phyloP scores from a whole-genome alignment of 306 rosid species.

The Prinsepia uniflora region DNA sequence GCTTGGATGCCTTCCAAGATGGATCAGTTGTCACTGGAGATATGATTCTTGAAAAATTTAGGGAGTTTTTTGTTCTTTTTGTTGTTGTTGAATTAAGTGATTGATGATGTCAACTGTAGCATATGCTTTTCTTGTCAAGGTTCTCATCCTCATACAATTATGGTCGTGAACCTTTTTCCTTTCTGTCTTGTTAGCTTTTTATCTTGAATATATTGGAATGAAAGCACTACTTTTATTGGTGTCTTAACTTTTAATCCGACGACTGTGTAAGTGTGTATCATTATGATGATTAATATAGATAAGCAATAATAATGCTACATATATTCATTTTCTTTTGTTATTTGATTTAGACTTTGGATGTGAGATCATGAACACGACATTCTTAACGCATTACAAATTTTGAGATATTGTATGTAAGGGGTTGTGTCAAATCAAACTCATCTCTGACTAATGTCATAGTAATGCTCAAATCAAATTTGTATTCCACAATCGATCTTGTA shows the following conservation, averaged over 20 bases:
- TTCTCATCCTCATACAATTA: slow-evolving; percentile 14
- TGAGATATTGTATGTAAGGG: background rate
- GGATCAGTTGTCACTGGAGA: slow-evolving; percentile 30
- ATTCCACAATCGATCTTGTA: too few species aligned
- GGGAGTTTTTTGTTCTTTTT: background rate
- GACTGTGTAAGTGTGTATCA: background rate
- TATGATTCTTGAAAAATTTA: slow-evolving; percentile 34
- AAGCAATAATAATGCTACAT: background rate
- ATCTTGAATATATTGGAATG: slow-evolving; percentile 20
- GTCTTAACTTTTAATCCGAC: background rate
- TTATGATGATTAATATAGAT: background rate
- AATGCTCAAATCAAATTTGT: too few species aligned
- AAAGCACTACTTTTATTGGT: slow-evolving; percentile 20
- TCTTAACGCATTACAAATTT: too few species aligned
- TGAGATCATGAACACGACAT: background rate
- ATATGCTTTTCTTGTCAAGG: slow-evolving; percentile 18
- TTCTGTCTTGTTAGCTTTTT: background rate
- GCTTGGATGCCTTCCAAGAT: slow-evolving; percentile 52
- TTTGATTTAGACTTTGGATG: slow-evolving; percentile 4
- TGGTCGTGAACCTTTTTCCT: slow-evolving; percentile 9
- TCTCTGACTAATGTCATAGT: too few species aligned
- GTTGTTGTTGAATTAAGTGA: background rate
- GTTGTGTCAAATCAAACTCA: background rate
- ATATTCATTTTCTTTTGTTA: background rate
- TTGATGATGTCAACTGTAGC: slow-evolving; percentile 22